A percentile compares a stretch with the other conserved stretches of the same genome.
These are phyloP conservation scores for Monascus purpureus DNA, from an alignment of 495 filamentous ascomycete genomes.

Conservation along the genomic window DNA sequence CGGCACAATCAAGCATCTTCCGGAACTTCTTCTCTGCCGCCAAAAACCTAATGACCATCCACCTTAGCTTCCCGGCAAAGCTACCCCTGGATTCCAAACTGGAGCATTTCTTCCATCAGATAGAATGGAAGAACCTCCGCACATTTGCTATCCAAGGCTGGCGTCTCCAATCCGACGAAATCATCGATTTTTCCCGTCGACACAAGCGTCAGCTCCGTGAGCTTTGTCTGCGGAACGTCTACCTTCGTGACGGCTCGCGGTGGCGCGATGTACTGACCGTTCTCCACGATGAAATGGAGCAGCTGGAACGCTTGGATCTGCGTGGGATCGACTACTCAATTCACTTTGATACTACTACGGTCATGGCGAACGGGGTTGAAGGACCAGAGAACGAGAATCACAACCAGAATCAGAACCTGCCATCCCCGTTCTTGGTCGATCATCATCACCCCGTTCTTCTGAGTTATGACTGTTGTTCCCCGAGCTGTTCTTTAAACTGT, in stretches of 20 bases:
- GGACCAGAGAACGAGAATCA: too few relatives aligned
- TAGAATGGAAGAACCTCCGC: slow-evolving; percentile 45
- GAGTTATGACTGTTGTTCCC: too few relatives aligned
- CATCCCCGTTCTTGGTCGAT: too few relatives aligned
- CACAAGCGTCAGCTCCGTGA: slow-evolving; percentile 43
- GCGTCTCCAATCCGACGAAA: slow-evolving; percentile 44
- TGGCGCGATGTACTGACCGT: slow-evolving; percentile 48
- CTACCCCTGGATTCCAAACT: slow-evolving; percentile 41
- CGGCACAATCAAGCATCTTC: slow-evolving; percentile 39
- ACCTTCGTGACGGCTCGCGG: slow-evolving; percentile 40
- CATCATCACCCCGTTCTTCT: slow-evolving; percentile 4
- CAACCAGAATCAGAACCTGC: too few relatives aligned
- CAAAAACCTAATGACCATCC: slow-evolving; percentile 46
- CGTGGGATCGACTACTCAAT: slow-evolving; percentile 45
- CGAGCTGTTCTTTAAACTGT: too few relatives aligned
- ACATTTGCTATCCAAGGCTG: slow-evolving; percentile 54
- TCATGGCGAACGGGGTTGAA: slow-evolving; percentile 5
- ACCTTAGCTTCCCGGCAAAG: slow-evolving; percentile 49
- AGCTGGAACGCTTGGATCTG: slow-evolving; percentile 46
- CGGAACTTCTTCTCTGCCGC: slow-evolving; percentile 43
- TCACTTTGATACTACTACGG: slow-evolving; percentile 32
- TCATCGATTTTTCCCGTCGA: slow-evolving; percentile 40
- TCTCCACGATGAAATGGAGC: slow-evolving; percentile 43
- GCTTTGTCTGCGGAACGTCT: slow-evolving; percentile 42
- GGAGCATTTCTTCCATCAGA: slow-evolving; percentile 47